Base-by-base conservation (phyloP, 2,329 filamentous ascomycete genomes). In the Exserohilum turcica region DNA sequence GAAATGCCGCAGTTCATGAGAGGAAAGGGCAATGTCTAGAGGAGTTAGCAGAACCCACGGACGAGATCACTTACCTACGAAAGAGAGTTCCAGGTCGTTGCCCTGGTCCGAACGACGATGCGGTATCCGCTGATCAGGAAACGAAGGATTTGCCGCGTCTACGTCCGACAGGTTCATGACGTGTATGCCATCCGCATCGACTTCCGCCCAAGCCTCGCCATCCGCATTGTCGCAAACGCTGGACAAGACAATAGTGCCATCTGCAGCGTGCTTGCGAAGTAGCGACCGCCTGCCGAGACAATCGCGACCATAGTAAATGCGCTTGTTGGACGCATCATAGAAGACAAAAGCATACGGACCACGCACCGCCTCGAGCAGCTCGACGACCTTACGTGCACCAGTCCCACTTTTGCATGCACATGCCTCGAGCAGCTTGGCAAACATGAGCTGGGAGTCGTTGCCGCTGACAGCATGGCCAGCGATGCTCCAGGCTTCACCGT, bases 261-360 rank as follows among this genome's bases (percentile, higher is more conserved):
- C 86, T n/a, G 73, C 66, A 48, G 82, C 82, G 15, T 82, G 63
- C 16, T 76, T 78, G 36, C 64, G 76, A 37, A 97, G 79, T 31
- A 99, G 78, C 12, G 94, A 97, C 43, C 94, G 84, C 52, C 94
- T 84, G 7, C 94, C 94, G 3, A 99, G 81, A 52, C 89, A 89
- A 73, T 99, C 94, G 60, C 94, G 84, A 6, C 90, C 92, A 72
- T 90, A 97, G 74, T 88, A 96, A 12, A 97, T 60, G 36, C 82
- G 82, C 8, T 78, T 78, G 47, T 82, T 78, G 8, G 72, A 66
- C 13, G 80, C 81, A 76, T 97, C 89, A 66, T 88, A 89, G 73
- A 88, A 97, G 5, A 93, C 84, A 74, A 97, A 94, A 2, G 93
- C 90, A 77, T 94, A 97, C 0, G 94, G 93, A 0, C 94, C 94